phyloP scores from a whole-genome alignment of 2,329 filamentous ascomycete genomes.

The Biscogniauxia marginata region DNA sequence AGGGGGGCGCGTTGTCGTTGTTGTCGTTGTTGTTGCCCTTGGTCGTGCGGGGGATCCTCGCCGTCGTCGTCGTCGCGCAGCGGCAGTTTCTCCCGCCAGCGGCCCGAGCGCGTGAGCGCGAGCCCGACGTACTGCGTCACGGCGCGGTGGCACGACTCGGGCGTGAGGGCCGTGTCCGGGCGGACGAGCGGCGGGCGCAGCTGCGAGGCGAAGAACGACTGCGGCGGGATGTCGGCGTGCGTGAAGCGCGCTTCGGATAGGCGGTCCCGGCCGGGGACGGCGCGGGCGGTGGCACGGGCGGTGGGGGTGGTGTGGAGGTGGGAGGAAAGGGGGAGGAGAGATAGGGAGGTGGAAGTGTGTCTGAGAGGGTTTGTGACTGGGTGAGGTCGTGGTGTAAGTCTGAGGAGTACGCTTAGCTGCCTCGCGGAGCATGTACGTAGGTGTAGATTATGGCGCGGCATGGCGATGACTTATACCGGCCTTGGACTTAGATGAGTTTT shows the following conservation, averaged over 20 bases:
- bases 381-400: constrained; percentile 2
- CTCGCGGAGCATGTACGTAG: constrained; percentile 12
- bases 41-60: not conserved
- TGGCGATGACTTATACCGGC: constrained; percentile 5
- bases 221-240: constrained; percentile 26
- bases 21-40: not conserved
- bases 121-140: not conserved
- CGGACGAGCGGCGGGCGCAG: constrained; percentile 11
- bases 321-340: not conserved
- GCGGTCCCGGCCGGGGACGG: constrained; percentile 2
- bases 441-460: constrained; percentile 3
- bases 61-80: constrained; percentile 11
- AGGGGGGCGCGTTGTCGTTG: constrained; percentile 6
- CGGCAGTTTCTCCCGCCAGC: not conserved
- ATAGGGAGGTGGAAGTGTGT: not conserved
- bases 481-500: not conserved
- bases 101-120: not conserved
- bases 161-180: constrained; percentile 13
- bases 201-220: constrained; percentile 25
- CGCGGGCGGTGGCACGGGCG: not conserved
- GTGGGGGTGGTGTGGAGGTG: constrained; percentile 1
- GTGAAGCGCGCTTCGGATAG: constrained; percentile 25
- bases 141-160: not conserved
- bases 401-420: constrained; percentile 1
- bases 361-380: not conserved